phyloP scores from a whole-genome alignment of 805 yeast species.

The Novakomyces olei region DNA sequence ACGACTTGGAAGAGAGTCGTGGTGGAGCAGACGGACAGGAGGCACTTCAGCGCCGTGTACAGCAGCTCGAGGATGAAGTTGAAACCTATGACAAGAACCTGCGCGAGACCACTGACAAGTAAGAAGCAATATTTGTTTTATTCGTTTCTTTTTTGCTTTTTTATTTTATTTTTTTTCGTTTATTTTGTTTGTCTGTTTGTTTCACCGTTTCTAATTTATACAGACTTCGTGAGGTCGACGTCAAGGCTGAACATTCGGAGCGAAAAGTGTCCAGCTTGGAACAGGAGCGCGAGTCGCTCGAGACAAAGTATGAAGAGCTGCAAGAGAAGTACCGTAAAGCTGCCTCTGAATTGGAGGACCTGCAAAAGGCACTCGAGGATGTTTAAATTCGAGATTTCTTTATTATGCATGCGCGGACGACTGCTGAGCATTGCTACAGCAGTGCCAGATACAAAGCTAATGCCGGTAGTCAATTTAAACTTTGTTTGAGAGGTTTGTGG shows the following conservation, averaged over 20 bases:
- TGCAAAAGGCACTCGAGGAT: slow-evolving; percentile 81
- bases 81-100: slow-evolving; percentile 77
- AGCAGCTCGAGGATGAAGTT: slow-evolving; percentile 70
- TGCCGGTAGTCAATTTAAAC: too few species aligned
- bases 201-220: background rate
- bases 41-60: slow-evolving; percentile 71
- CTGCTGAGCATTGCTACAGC: too few species aligned
- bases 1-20: background rate
- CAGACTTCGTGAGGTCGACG: slow-evolving; percentile 70
- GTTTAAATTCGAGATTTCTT: too few species aligned
- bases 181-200: background rate
- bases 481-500: too few species aligned
- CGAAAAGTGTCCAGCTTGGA: slow-evolving; percentile 83
- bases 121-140: too few species aligned
- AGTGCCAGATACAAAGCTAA: too few species aligned
- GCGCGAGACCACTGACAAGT: slow-evolving; percentile 75
- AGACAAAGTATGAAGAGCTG: slow-evolving; percentile 75
- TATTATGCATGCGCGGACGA: too few species aligned
- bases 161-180: background rate
- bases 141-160: too few species aligned
- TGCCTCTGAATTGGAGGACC: slow-evolving; percentile 86
- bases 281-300: slow-evolving; percentile 76
- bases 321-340: slow-evolving; percentile 61
- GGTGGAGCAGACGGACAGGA: slow-evolving; percentile 13
- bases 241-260: slow-evolving; percentile 88